These are phyloP conservation scores for Spatholobus suberectus DNA, from an alignment of 306 rosid genomes.

Conservation along the genomic window DNA sequence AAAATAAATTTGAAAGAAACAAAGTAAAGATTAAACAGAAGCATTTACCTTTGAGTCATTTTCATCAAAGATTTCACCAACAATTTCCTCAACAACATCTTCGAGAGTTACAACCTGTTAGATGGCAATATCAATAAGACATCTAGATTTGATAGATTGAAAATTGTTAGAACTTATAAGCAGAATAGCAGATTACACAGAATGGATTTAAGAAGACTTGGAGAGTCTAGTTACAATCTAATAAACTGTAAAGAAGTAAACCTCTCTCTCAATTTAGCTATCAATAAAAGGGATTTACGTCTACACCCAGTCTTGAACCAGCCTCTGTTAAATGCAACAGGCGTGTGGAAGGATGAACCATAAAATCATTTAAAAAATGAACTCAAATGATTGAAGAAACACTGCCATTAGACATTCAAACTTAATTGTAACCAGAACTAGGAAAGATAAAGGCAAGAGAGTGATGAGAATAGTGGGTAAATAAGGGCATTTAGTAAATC, in stretches of 20 bases:
- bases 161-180: constrained; percentile 24
- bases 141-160: constrained; percentile 12
- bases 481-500: neutral
- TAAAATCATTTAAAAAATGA: constrained; percentile 2
- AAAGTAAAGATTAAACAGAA: constrained; percentile 17
- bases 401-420: constrained; percentile 1
- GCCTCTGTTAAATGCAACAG: constrained; percentile 20
- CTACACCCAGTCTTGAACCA: neutral
- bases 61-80: constrained; percentile 98
- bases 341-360: constrained; percentile 14
- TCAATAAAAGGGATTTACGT: neutral
- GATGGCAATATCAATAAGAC: constrained; percentile 13
- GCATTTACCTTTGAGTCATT: constrained; percentile 88
- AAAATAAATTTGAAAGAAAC: constrained; percentile 15
- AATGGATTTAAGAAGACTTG: constrained; percentile 31
- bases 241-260: constrained; percentile 9
- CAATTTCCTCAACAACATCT: constrained; percentile 98
- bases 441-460: constrained; percentile 2
- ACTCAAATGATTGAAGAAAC: neutral
- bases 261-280: constrained; percentile 15
- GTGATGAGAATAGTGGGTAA: neutral
- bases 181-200: constrained; percentile 1
- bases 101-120: constrained; percentile 88
- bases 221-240: constrained; percentile 17
- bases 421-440: neutral